These are phyloP conservation scores for Lentinula boryana DNA, from an alignment of 768 basidiomycete genomes.

Conservation along the genomic window DNA sequence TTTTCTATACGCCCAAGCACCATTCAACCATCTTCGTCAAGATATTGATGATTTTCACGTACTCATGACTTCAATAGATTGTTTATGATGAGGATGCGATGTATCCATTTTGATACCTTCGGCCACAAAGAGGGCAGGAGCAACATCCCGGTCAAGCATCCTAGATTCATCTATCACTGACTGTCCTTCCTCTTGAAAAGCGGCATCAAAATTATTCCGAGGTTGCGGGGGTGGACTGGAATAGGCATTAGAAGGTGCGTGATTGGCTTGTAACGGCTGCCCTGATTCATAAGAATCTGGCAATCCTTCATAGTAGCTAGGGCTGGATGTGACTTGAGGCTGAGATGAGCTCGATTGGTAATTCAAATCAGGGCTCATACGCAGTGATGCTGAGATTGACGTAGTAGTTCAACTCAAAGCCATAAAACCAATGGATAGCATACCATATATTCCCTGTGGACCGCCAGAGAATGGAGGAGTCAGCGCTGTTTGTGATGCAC, in stretches of 20 bases:
- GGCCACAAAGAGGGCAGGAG: neutral
- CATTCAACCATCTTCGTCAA: neutral
- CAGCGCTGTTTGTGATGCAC: neutral
- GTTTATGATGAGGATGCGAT: neutral
- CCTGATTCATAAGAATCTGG: neutral
- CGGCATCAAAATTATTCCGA: neutral
- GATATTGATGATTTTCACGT: neutral
- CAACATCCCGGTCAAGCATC: constrained; percentile 2
- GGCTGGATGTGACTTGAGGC: neutral
- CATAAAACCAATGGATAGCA: neutral
- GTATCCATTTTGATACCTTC: neutral
- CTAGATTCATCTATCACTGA: neutral
- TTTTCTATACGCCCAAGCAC: neutral
- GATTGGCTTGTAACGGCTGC: neutral
- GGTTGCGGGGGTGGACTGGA: neutral
- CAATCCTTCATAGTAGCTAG: constrained; percentile 1
- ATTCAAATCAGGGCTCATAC: neutral
- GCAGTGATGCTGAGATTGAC: neutral
- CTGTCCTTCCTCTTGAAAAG: neutral
- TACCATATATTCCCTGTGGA: constrained; percentile 1
- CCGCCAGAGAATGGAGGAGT: neutral
- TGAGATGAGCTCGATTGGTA: neutral
- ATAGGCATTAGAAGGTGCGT: neutral
- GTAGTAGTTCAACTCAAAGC: neutral
- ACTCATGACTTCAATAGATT: neutral